Conservation (phyloP, 331 rosid genomes). For the Cucumis variabilis region DNA sequence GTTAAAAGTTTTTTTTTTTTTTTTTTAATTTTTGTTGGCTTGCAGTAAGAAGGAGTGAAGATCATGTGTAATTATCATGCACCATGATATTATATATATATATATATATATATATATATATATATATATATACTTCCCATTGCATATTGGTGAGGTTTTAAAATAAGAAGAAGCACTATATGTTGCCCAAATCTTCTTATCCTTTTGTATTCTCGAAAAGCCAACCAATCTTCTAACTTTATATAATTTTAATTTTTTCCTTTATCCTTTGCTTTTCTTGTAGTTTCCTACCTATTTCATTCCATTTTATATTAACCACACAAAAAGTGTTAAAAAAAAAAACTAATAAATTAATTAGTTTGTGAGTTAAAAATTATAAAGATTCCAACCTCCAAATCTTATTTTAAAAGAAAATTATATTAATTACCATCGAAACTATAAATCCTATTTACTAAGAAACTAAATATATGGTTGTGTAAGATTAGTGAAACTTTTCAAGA, state of each 20-base stretch:
- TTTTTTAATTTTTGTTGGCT: neutral
- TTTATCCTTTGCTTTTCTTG: neutral
- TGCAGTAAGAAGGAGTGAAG: neutral
- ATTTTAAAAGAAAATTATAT: too few relatives aligned
- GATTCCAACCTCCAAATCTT: too few relatives aligned
- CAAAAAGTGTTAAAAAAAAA: too few relatives aligned
- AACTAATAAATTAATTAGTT: too few relatives aligned
- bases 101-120: neutral
- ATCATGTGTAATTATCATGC: constrained; percentile 11
- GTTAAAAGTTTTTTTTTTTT: too few relatives aligned
- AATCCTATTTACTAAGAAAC: too few relatives aligned
- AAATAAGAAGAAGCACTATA: neutral
- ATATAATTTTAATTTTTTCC: neutral
- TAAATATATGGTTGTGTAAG: too few relatives aligned
- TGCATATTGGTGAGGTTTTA: neutral
- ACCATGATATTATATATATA: neutral
- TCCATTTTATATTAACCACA: too few relatives aligned
- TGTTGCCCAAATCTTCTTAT: neutral
- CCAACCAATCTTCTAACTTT: neutral
- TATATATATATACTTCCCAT: neutral
- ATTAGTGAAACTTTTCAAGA: too few relatives aligned
- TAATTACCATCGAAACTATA: too few relatives aligned
- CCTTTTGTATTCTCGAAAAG: neutral
- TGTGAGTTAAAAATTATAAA: too few relatives aligned
- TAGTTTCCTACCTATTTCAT: neutral